Conservation (phyloP, 345 rosid species). For the Stellera chamaejasme region DNA sequence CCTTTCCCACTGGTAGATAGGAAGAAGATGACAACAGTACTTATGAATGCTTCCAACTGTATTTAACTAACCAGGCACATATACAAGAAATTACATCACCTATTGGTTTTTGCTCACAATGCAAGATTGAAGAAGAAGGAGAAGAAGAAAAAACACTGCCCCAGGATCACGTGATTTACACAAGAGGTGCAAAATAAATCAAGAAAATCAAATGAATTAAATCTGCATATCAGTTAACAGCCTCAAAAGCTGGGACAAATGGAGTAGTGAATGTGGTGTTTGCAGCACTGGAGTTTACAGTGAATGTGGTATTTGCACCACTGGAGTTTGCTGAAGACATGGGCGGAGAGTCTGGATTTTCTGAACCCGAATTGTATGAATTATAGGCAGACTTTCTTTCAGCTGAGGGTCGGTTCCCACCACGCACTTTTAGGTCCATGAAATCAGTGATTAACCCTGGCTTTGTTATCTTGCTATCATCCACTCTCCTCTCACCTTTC, state of each 20-base stretch:
- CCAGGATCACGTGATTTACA: neutral
- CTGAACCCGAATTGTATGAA: slow-evolving; percentile 35
- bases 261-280: slow-evolving; percentile 26
- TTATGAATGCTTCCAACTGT: too few species aligned
- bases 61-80: slow-evolving; percentile 6
- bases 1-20: too few species aligned
- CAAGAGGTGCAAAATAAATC: neutral
- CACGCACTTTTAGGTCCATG: slow-evolving; percentile 69
- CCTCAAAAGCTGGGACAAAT: slow-evolving; percentile 16
- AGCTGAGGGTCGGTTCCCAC: slow-evolving; percentile 15
- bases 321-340: slow-evolving; percentile 39
- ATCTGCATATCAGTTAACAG: neutral
- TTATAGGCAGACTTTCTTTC: slow-evolving; percentile 18
- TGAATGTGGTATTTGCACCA: slow-evolving; percentile 30
- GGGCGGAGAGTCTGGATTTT: slow-evolving; percentile 36
- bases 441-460: slow-evolving; percentile 76
- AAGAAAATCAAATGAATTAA: slow-evolving; percentile 1
- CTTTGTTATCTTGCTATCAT: slow-evolving; percentile 32
- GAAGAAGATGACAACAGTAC: too few species aligned
- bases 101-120: neutral
- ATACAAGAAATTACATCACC: slow-evolving; percentile 2
- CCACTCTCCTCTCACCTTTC: slow-evolving; percentile 34
- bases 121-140: too few species aligned
- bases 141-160: neutral
- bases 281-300: slow-evolving; percentile 26